Evolutionary conservation across 169 alveolate genomes (phyloP), one percentile per base, ranked within the genome.

Genomic region (Plasmodium gonderi): DNA sequence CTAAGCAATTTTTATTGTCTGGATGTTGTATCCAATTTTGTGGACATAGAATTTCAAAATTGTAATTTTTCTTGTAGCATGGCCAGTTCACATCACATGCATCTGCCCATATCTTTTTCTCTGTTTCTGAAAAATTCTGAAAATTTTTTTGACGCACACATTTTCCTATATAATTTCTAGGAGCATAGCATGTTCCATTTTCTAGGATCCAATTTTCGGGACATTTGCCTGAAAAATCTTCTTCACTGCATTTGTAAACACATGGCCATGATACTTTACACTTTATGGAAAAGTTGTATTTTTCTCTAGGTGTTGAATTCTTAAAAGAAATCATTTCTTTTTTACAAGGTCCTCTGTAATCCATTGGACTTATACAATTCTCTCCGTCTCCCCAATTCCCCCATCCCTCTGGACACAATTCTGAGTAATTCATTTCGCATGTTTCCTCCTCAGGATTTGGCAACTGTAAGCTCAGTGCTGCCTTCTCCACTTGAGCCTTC

Each of bases 341-440:
- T 40, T 89, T 49, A 64, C 94, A 89, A 7, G 90, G 81, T 17
- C 94, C 94, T 29, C 8, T 45, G 72, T 89, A 89, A 5, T 44
- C 9, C 5, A 14, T n/a, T 20, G 94, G 94, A 77, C 94, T 89
- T 54, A 89, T 36, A 68, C 94, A 92, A 79, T 20, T 87, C 47
- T 33, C 60, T 33, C 85, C 92, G 45, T 92, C 89, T 47, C 92
- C 91, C 29, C 79, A 78, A 44, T 81, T 79, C 2, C 90, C 92
- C 97, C 97, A 95, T 85, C 94, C 94, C 33, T 94, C 96, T 14
- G 97, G 97, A 36, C 97, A 95, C 65, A 95, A 89, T 72, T 93
- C 92, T 6, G 96, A 51, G 51, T 90, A 95, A 77, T 95, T 95
- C 7, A 92, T 77, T 40, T 94, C 96, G 82, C 97, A 95, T 26